These are phyloP conservation scores for Pseudoneurospora amorphoporcata DNA, from an alignment of 495 filamentous ascomycete genomes.

Conservation along the genomic window DNA sequence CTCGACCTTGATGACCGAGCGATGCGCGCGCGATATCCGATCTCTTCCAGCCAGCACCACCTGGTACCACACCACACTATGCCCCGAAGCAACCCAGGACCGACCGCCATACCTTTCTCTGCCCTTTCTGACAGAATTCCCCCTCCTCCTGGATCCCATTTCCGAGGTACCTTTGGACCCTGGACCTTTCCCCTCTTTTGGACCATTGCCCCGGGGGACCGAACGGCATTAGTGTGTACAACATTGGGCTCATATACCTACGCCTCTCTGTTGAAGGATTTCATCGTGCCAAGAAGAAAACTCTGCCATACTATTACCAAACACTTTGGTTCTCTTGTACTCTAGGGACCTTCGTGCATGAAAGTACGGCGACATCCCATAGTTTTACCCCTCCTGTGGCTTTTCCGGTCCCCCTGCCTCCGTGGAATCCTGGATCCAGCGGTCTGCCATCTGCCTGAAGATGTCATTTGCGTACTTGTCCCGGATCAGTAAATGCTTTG, in stretches of 20 bases:
- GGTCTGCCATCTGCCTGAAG: neutral
- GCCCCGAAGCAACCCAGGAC: neutral
- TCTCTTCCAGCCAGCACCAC: neutral
- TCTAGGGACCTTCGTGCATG: conserved; percentile 70
- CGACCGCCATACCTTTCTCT: neutral
- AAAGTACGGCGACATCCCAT: conserved; percentile 64
- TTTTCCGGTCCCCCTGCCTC: neutral
- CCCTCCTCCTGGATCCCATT: neutral
- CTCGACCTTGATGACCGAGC: neutral
- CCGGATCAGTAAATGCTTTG: neutral
- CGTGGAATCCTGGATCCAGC: neutral
- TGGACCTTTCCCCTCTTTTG: neutral
- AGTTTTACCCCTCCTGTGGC: neutral
- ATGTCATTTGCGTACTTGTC: neutral
- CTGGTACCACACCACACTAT: neutral
- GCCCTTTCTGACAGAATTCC: neutral
- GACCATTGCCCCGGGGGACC: neutral
- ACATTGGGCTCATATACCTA: conserved; percentile 56
- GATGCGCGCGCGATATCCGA: neutral
- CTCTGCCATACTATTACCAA: conserved; percentile 78
- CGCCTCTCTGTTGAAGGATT: conserved; percentile 93
- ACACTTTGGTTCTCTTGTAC: conserved; percentile 54
- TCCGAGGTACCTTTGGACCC: neutral
- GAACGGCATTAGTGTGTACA: conserved; percentile 99
- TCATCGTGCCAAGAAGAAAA: conserved; percentile 83